These are phyloP conservation scores for Aspergillus ustus DNA, from an alignment of 2,329 filamentous ascomycete species.

Conservation along the genomic window DNA sequence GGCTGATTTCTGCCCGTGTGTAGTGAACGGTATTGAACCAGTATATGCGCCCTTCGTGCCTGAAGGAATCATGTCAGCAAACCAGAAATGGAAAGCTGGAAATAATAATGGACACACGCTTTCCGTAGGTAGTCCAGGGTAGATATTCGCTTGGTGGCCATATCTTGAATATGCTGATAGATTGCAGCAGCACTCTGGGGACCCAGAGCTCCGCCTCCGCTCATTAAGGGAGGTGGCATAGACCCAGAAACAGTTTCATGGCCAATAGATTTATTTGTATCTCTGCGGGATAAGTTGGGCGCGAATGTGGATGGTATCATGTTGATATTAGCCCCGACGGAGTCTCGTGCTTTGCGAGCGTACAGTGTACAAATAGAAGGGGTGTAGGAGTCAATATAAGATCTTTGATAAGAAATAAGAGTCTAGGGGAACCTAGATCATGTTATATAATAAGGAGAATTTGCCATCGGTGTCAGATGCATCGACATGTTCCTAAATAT, in stretches of 20 bases:
- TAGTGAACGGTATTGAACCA: slow-evolving; percentile 99
- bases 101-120: slow-evolving; percentile 64
- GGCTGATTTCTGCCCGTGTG: slow-evolving; percentile 76
- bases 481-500: background rate
- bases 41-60: slow-evolving; percentile 91
- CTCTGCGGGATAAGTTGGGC: slow-evolving; percentile 38
- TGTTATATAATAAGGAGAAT: background rate
- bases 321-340: background rate
- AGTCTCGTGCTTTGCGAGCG: background rate
- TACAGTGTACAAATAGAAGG: background rate
- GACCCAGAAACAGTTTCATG: slow-evolving; percentile 30
- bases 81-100: background rate
- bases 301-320: slow-evolving; percentile 43
- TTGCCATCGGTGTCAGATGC: background rate
- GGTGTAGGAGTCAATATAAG: background rate
- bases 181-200: slow-evolving; percentile 59
- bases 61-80: slow-evolving; percentile 44
- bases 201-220: slow-evolving; percentile 41
- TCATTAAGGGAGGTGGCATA: slow-evolving; percentile 37
- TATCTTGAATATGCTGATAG: slow-evolving; percentile 76
- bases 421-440: background rate
- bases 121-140: slow-evolving; percentile 92
- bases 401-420: background rate
- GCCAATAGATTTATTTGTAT: slow-evolving; percentile 40
- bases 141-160: slow-evolving; percentile 88